Conservation (phyloP, 176 grass and related monocot genomes). For the Aegilops umbellulata region DNA sequence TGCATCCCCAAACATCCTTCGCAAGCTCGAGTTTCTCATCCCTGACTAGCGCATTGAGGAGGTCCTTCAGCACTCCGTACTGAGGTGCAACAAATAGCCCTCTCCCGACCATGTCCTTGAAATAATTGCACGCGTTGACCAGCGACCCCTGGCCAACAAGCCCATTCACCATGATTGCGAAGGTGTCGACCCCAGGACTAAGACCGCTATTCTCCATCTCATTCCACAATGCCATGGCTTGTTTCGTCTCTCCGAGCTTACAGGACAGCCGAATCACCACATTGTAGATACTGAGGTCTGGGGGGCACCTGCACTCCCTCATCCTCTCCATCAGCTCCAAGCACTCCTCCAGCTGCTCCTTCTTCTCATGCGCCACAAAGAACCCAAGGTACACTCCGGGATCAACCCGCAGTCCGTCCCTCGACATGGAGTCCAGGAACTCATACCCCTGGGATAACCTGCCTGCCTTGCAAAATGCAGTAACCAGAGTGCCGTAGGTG, state of each 20-base stretch:
- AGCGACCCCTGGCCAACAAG: slow-evolving; percentile 58
- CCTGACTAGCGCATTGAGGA: slow-evolving; percentile 74
- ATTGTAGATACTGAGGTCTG: slow-evolving; percentile 68
- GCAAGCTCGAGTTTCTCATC: slow-evolving; percentile 84
- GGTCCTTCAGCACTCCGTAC: slow-evolving; percentile 84
- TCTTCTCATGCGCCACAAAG: slow-evolving; percentile 69
- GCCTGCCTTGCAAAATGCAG: slow-evolving; percentile 74
- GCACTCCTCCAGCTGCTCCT: slow-evolving; percentile 85
- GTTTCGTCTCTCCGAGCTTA: slow-evolving; percentile 76
- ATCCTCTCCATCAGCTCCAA: slow-evolving; percentile 84
- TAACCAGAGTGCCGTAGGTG: slow-evolving; percentile 67
- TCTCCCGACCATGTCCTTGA: slow-evolving; percentile 81
- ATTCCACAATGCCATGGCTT: slow-evolving; percentile 66
- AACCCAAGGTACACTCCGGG: slow-evolving; percentile 60
- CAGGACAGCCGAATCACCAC: slow-evolving; percentile 74
- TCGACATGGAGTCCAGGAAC: slow-evolving; percentile 64
- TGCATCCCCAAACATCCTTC: slow-evolving; percentile 83
- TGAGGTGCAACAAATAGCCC: slow-evolving; percentile 77
- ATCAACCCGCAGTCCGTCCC: slow-evolving; percentile 59
- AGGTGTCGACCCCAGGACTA: slow-evolving; percentile 70
- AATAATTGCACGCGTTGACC: slow-evolving; percentile 70
- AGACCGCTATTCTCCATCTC: slow-evolving; percentile 72
- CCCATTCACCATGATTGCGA: slow-evolving; percentile 80
- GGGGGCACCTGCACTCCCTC: slow-evolving; percentile 53
- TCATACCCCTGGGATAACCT: slow-evolving; percentile 70